These are phyloP conservation scores for Podochytrium sp. DNA, from an alignment of 192 early-diverging fungal species.

Conservation along the genomic window DNA sequence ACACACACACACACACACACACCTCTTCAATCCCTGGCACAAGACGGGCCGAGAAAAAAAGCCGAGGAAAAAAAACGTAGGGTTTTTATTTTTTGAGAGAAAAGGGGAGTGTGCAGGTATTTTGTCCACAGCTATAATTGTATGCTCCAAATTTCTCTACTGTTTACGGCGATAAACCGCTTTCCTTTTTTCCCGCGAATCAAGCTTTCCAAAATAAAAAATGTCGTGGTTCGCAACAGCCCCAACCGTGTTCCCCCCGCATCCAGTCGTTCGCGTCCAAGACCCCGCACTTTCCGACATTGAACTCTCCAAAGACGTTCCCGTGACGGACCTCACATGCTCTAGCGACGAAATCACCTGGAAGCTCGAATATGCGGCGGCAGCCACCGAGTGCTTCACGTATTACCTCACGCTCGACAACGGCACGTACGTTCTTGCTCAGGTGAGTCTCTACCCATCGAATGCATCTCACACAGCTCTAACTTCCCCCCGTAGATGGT, in stretches of 20 bases:
- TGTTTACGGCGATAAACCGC: too few species aligned
- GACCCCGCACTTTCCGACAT: neutral
- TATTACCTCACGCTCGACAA: conserved; percentile 77
- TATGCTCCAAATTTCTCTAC: too few species aligned
- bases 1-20: too few species aligned
- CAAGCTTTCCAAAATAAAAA: neutral
- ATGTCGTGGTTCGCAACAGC: conserved; percentile 3
- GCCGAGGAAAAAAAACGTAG: too few species aligned
- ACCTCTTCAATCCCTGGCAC: too few species aligned
- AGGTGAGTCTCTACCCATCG: conserved; percentile 51
- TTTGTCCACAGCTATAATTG: too few species aligned
- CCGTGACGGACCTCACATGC: neutral
- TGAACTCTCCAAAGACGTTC: neutral
- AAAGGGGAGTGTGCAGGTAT: too few species aligned
- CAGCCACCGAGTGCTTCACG: conserved; percentile 86
- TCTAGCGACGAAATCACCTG: conserved; percentile 39
- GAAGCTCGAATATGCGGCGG: conserved; percentile 36
- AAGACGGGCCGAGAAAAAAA: too few species aligned
- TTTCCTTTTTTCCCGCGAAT: neutral
- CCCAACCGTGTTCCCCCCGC: neutral
- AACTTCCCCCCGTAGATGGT: conserved; percentile 46
- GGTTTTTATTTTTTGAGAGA: too few species aligned
- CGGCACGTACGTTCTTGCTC: conserved; percentile 83
- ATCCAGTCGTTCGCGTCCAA: neutral
- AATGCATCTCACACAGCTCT: neutral